A percentile compares a stretch with the other conserved stretches of the same genome.
These are phyloP conservation scores for Cymbopogon citratus DNA, from an alignment of 176 grass and related monocot genomes.

Conservation along the genomic window DNA sequence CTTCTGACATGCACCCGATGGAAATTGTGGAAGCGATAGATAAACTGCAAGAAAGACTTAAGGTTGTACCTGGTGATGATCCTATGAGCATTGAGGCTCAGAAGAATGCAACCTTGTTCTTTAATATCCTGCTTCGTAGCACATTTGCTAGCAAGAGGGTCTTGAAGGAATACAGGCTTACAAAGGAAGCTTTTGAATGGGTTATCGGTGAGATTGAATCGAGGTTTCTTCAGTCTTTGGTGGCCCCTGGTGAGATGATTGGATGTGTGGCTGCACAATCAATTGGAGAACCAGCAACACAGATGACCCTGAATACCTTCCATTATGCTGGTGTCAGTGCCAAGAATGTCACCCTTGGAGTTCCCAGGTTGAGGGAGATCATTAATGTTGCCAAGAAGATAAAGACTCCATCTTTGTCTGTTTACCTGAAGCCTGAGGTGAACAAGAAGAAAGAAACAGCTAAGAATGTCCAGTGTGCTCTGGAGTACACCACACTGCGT, in stretches of 20 bases:
- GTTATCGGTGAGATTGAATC: slow-evolving; percentile 96
- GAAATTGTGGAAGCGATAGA: slow-evolving; percentile 98
- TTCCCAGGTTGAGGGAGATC: slow-evolving; percentile 95
- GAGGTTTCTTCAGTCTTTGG: slow-evolving; percentile 85
- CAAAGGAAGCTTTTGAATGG: slow-evolving; percentile 99
- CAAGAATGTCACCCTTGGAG: slow-evolving; percentile 99
- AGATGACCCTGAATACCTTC: slow-evolving; percentile 97
- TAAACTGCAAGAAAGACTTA: slow-evolving; percentile 93
- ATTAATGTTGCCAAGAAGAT: slow-evolving; percentile 99
- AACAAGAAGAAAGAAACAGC: slow-evolving; percentile 84
- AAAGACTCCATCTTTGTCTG: slow-evolving; percentile 90
- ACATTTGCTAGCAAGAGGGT: slow-evolving; percentile 97
- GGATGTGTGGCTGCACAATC: slow-evolving; percentile 98
- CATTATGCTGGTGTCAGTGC: slow-evolving; percentile 99
- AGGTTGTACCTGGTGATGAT: slow-evolving; percentile 98
- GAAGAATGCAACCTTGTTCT: slow-evolving; percentile 95
- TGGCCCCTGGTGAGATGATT: slow-evolving; percentile 97
- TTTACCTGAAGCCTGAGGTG: slow-evolving; percentile 79
- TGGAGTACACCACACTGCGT: slow-evolving; percentile 91
- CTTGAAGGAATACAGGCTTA: slow-evolving; percentile 86
- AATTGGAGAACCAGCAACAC: slow-evolving; percentile 92
- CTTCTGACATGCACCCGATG: slow-evolving; percentile 98
- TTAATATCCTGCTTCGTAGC: slow-evolving; percentile 91
- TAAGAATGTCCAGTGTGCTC: slow-evolving; percentile 97
- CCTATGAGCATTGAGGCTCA: slow-evolving; percentile 91